Base-by-base conservation (phyloP, 73 alveolate species). In the Blepharisma japonicum region DNA sequence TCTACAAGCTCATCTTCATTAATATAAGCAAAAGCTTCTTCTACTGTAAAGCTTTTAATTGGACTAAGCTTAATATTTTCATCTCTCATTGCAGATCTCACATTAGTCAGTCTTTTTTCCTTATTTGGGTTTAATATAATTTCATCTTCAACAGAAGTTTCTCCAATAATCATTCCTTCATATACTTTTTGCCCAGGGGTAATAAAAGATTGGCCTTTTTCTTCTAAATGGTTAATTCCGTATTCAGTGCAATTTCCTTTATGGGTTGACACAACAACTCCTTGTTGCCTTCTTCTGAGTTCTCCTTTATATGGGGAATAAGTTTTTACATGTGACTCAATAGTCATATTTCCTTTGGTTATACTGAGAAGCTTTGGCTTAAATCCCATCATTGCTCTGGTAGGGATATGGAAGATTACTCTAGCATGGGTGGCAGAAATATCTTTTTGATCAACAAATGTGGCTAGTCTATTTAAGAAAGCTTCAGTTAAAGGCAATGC, bases 331-430 rank as follows among this genome's bases (percentile, higher is more conserved):
- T 71, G 68, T 32, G 92, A 77, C 56, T 81, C 70, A 82, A 92
- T 49, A 6, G 89, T 80, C 45, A 92, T 95, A 55, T 94, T 92
- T 45, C 98, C 98, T 78, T 90, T 87, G 38, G 98, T 90, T 51
- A 86, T 94, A 61, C 86, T 88, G 55, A 84, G 68, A 7, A 92
- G 68, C 56, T 83, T 90, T n/a, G 89, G 68, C 68, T 95, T 83
- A 81, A 92, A 85, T 11, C 98, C 98, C 45, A 92, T 89, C 78
- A 92, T 61, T 11, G 96, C 96, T 81, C 98, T 83, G 5, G 98
- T 83, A 14, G 98, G 98, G 27, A 87, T 91, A 45, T 85, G 71
- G 83, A 90, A 92, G 21, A 71, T 51, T 50, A 92, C 72, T 55
- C 84, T 70, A 38, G 78, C 68, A 77, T 88, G 78, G 21, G 54